Evolutionary conservation across 2,329 filamentous ascomycete genomes (phyloP).

Genomic region (Xylaria polymorpha): DNA sequence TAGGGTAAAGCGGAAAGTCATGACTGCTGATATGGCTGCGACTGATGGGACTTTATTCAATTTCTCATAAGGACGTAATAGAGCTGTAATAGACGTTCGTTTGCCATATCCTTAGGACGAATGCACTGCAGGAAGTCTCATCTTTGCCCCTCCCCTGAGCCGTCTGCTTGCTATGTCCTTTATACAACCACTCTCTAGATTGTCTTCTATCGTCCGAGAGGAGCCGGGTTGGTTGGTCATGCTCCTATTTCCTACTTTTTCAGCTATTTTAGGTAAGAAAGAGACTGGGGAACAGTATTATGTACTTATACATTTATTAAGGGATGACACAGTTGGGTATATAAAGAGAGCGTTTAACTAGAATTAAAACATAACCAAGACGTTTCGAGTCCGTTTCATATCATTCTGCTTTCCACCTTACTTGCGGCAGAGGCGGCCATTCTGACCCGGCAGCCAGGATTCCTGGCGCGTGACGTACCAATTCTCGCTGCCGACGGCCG

Average conservation of each 20-base stretch:
- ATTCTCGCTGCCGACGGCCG: conserved; percentile 45
- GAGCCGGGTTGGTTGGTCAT: not conserved
- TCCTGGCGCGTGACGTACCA: conserved; percentile 41
- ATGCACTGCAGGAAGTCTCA: not conserved
- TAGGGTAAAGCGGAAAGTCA: no score
- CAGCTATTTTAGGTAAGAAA: not conserved
- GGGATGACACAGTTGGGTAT: not conserved
- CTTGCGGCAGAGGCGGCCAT: conserved; percentile 42
- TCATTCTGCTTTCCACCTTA: conserved; percentile 13
- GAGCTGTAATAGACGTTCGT: no score
- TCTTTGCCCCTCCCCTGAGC: no score
- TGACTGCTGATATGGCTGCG: no score
- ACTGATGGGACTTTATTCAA: not conserved
- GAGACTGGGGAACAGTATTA: not conserved
- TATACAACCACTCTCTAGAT: not conserved
- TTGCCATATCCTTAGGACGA: not conserved
- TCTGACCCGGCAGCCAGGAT: conserved; percentile 42
- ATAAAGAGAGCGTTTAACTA: not conserved
- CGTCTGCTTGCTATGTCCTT: not conserved
- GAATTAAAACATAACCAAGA: not conserved
- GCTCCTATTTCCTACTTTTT: not conserved
- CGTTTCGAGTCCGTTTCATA: not conserved
- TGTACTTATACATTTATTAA: not conserved
- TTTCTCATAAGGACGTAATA: not conserved
- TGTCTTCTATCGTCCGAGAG: not conserved